Conservation (phyloP, 257 asterid species). For the Solanum habrochaites region DNA sequence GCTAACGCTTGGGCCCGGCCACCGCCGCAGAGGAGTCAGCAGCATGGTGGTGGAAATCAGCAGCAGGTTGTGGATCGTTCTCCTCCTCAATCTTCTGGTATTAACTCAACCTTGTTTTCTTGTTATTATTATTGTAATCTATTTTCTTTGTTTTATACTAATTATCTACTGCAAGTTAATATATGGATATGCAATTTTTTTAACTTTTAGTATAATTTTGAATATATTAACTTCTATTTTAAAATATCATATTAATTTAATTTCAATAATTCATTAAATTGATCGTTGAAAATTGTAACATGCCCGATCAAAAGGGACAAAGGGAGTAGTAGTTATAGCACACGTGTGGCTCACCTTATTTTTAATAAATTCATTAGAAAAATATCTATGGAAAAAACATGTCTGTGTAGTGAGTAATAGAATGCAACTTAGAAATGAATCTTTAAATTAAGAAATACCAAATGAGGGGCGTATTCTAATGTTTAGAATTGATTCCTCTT, state of each 20-base stretch:
- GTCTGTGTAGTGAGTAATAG: neutral
- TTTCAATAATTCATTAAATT: fast-evolving
- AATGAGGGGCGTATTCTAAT: neutral
- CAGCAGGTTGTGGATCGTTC: conserved; percentile 3
- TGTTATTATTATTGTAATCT: neutral
- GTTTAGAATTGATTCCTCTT: neutral
- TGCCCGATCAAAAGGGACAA: neutral
- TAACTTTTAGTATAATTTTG: too few relatives aligned
- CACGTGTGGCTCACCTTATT: neutral
- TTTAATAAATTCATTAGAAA: too few relatives aligned
- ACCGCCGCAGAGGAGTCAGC: neutral
- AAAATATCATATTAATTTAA: too few relatives aligned
- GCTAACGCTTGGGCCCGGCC: conserved; percentile 2
- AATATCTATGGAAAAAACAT: neutral
- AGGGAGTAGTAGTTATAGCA: neutral
- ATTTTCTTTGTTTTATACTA: neutral
- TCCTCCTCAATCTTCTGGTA: conserved; percentile 26
- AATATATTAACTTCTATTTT: too few relatives aligned
- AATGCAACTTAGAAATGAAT: neutral
- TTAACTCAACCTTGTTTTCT: neutral
- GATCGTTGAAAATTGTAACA: too few relatives aligned
- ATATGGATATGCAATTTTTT: neutral
- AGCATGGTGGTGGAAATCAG: neutral
- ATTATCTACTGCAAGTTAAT: neutral
- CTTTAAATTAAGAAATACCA: neutral